Conservation (phyloP, 2,329 filamentous ascomycete species). For the Phoma sp. region DNA sequence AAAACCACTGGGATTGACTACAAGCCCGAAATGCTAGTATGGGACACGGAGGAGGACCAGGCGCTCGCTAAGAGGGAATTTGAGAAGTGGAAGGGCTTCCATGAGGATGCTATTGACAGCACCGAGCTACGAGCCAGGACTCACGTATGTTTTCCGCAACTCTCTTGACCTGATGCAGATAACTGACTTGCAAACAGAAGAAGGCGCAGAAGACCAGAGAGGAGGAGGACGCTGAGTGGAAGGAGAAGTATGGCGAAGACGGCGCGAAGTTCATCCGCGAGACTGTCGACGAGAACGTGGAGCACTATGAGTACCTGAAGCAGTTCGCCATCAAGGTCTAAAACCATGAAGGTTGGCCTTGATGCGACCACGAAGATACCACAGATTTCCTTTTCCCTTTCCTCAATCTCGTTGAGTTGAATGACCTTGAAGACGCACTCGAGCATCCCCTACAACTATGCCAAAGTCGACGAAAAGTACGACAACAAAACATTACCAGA, state of each 20-base stretch:
- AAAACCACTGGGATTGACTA: conserved; percentile 80
- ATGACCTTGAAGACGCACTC: not conserved
- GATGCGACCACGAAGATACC: not conserved
- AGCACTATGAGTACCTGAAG: conserved; percentile 82
- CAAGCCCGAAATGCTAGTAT: conserved; percentile 77
- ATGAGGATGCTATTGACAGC: conserved; percentile 90
- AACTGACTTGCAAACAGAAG: conserved; percentile 46
- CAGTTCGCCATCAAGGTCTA: conserved; percentile 69
- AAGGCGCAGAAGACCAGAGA: conserved; percentile 70
- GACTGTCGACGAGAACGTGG: conserved; percentile 73
- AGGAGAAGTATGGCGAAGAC: conserved; percentile 74
- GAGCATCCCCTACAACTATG: not conserved
- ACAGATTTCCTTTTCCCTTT: not conserved
- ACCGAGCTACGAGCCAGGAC: conserved; percentile 74
- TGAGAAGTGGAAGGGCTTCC: conserved; percentile 97
- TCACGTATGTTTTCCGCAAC: conserved; percentile 55
- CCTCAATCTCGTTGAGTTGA: no score
- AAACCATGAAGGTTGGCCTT: conserved; percentile 22
- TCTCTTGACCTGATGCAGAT: conserved; percentile 1
- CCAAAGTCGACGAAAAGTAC: not conserved
- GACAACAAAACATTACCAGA: not conserved
- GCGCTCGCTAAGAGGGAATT: conserved; percentile 74
- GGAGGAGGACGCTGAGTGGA: conserved; percentile 74
- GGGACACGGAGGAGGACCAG: conserved; percentile 79
- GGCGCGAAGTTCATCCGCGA: conserved; percentile 72